Base-by-base conservation (phyloP, 805 yeast genomes). In the Cyberlindnera saturnus region DNA sequence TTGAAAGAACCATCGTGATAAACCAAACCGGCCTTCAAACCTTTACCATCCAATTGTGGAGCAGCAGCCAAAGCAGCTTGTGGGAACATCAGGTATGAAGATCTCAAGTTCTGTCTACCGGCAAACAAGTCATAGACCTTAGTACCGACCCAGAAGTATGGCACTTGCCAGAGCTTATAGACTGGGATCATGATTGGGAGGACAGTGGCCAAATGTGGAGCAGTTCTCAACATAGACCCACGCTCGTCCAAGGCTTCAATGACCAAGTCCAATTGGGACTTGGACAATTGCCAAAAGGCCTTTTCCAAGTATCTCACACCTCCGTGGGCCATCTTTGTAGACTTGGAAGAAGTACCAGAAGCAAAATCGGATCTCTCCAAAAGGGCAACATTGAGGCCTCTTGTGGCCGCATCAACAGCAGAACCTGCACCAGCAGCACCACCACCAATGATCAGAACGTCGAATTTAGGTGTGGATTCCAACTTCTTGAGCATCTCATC, bases 311-410 rank as follows among this genome's bases (percentile, higher is more conserved):
- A 90, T 58, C 98, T 75, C 35, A 90, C 96, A 63, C 98, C 98
- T 52, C 98, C 98, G 62, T 90, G 98, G 36, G 96, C 96, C 81
- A 90, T 86, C 69, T 90, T 90, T 39, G 98, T 90, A 14, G 96
- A 86, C 58, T 89, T 86, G 31, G 96, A 88, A 8, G 95, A 85
- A 14, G 97, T 91, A 34, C 96, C 96, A 9, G 88, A 74, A 7
- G 96, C 96, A 60, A 85, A 90, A 69, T 90, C 98, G 51, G 79
- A 80, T 60, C 83, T 83, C 65, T 90, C 98, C 46, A 90, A 75
- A 45, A 90, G 64, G 40, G 95, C 86, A 35, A 88, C 96, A 59
- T 87, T 86, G 53, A 89, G 76, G 38, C 97, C 97, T 64, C 98
- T 76, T 35, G 95, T 77, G 26, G 83, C 77, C 32, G 96, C 96